Base-by-base conservation (phyloP, 495 filamentous ascomycete species). In the Aspergillus campestris region DNA sequence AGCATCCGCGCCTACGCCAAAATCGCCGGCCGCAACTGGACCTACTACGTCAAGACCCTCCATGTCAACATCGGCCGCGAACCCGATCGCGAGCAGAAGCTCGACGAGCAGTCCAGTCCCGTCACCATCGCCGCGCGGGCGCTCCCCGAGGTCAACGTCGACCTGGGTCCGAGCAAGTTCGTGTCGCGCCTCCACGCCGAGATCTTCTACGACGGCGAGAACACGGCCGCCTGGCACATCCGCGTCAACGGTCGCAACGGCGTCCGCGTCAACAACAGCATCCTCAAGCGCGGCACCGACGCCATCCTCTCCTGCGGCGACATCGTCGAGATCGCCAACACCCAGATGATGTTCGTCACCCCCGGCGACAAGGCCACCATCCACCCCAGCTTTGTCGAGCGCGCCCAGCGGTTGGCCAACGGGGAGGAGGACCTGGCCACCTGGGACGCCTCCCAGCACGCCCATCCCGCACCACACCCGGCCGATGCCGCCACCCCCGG, bases 301-400 rank as follows among this genome's bases (percentile, higher is more conserved):
- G 74, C 76, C 24, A 64, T 77, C 13, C 73, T 98, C 31, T 74
- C 77, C 13, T 91, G 87, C 59, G 92, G 92, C 30, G 80, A 87
- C 58, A 84, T 97, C 40, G 82, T 98, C 44, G 87, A 94, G 55
- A 83, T 96, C 61, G 84, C 82, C 47, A 88, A 88, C 37, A 81
- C 87, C 6, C 89, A 97, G 68, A 98, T 98, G 92, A 89, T 97
- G 79, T 98, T 97, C 67, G 84, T 95, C 12, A 75, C 90, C 18
- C 88, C 92, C n/a, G 62, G 76, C 50, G 66, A 78, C 62, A 61
- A 76, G 51, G 64, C 73, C 59, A 59, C 74, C n/a, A 80, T 92
- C 44, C 52, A 78, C 45, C 63, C 74, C 40, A 63, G 67, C 64
- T 64, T 81, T 62, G 48, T 80, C 59, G 59, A 80, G 51, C 40